These are phyloP conservation scores for Polyporus arcularius DNA, from an alignment of 768 basidiomycete species.

Conservation along the genomic window DNA sequence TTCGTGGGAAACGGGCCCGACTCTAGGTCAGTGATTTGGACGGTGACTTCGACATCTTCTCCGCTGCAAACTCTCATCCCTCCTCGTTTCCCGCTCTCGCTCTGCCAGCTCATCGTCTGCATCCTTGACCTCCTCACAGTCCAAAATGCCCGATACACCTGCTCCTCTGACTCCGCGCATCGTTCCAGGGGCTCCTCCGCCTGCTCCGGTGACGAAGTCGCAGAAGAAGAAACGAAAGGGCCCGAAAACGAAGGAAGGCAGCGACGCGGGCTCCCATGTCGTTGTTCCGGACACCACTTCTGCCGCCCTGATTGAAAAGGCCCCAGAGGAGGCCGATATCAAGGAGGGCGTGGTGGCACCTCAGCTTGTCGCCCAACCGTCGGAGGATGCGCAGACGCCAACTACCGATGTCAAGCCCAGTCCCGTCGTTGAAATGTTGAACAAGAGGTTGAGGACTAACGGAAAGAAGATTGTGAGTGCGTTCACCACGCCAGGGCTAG, in stretches of 20 bases:
- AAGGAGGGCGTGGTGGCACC: constrained; percentile 49
- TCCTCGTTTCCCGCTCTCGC: not conserved
- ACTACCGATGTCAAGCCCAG: constrained; percentile 46
- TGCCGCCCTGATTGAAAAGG: constrained; percentile 49
- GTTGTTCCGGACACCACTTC: constrained; percentile 48
- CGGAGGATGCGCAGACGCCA: constrained; percentile 21
- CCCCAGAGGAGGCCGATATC: constrained; percentile 48
- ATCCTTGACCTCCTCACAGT: not conserved
- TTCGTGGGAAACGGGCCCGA: constrained; percentile 17
- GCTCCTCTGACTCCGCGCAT: constrained; percentile 44
- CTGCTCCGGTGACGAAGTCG: constrained; percentile 57
- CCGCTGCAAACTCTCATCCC: constrained; percentile 5
- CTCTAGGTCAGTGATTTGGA: not conserved
- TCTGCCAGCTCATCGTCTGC: not conserved
- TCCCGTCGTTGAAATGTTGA: constrained; percentile 76
- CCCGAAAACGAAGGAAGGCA: constrained; percentile 38
- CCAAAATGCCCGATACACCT: constrained; percentile 37
- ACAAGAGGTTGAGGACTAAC: constrained; percentile 74
- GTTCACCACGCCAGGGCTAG: not conserved
- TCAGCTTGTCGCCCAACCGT: constrained; percentile 44
- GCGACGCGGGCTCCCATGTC: constrained; percentile 49
- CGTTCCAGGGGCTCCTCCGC: constrained; percentile 78
- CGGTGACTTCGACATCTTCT: not conserved
- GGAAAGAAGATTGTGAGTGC: constrained; percentile 80
- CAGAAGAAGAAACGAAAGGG: constrained; percentile 68